phyloP scores from a whole-genome alignment of 169 alveolate species.

The Plasmodium malariae region DNA sequence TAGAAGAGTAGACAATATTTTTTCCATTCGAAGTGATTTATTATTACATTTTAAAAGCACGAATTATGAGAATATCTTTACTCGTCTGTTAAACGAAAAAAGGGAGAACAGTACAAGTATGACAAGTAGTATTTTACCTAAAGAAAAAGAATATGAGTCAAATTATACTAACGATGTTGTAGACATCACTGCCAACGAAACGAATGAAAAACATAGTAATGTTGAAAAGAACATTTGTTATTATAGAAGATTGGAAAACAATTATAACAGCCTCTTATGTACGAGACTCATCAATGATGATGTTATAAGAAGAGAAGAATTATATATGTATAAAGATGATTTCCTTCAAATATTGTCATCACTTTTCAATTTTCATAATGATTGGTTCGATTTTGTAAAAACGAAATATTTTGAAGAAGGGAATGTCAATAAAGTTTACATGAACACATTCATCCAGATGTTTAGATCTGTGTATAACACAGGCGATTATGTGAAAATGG shows the following conservation, averaged over 20 bases:
- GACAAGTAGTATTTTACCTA: too few species aligned
- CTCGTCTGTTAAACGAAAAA: not conserved
- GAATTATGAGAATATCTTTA: conserved; percentile 46
- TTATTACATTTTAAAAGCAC: conserved; percentile 10
- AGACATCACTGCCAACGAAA: not conserved
- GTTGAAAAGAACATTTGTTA: not conserved
- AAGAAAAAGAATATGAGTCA: too few species aligned
- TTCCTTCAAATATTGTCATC: conserved; percentile 10
- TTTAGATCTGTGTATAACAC: not conserved
- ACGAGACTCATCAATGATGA: not conserved
- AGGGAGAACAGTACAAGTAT: not conserved
- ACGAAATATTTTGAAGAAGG: conserved; percentile 18
- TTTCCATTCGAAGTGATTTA: conserved; percentile 35
- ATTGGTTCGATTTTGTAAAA: conserved; percentile 10
- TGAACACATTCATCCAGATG: conserved; percentile 3
- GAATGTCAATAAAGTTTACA: not conserved
- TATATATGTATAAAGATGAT: conserved; percentile 11
- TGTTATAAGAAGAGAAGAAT: not conserved
- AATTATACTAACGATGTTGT: too few species aligned
- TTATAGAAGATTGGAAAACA: not conserved
- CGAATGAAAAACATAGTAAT: not conserved
- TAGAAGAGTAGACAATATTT: conserved; percentile 27
- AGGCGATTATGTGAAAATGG: not conserved
- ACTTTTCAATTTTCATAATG: conserved; percentile 1
- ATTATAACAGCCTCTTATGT: not conserved